phyloP scores from a whole-genome alignment of 179 eudicot genomes.

The Gypsophila paniculata region DNA sequence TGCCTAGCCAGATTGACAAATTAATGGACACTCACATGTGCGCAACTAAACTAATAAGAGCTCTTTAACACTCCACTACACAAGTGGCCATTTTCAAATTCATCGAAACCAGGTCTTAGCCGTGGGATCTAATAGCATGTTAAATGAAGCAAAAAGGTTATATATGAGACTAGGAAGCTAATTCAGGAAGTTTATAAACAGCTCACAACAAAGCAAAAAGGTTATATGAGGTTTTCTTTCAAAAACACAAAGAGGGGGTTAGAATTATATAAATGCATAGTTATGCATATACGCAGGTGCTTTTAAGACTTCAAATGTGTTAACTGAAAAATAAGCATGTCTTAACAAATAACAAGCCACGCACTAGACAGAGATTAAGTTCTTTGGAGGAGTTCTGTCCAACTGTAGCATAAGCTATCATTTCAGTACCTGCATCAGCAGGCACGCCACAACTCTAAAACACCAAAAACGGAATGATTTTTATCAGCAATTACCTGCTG shows the following conservation, averaged over 20 bases:
- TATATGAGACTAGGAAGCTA: no score
- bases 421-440: background rate
- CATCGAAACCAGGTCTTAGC: no score
- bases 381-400: background rate
- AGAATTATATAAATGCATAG: background rate
- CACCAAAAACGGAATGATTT: background rate
- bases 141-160: no score
- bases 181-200: no score
- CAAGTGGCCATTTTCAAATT: no score
- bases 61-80: no score
- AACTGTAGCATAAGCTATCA: background rate
- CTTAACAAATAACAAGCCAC: background rate
- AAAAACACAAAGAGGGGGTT: background rate
- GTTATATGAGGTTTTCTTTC: no score
- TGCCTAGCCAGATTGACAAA: background rate
- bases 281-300: background rate
- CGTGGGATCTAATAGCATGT: no score
- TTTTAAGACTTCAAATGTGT: background rate
- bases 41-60: no score
- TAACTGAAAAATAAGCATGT: background rate
- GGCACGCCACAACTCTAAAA: background rate
- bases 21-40: no score
- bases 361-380: background rate
- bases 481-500: conserved; percentile 55
- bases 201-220: no score